Conservation (phyloP, 495 filamentous ascomycete species). For the Lasiosphaeris hirsuta region DNA sequence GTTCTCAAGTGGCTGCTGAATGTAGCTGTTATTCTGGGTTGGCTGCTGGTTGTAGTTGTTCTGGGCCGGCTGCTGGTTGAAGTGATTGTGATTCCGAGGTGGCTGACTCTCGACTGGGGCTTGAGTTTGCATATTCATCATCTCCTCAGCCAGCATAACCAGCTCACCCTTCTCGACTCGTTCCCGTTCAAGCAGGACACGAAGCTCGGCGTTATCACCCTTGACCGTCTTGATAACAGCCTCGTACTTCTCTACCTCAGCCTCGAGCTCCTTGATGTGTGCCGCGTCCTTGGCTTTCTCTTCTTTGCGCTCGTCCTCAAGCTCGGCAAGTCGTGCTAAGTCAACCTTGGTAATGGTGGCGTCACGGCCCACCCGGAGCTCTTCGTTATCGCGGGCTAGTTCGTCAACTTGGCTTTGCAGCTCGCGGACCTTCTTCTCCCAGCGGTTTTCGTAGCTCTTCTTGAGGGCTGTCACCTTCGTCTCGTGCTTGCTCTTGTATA, state of each 20-base stretch:
- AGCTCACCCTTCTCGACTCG: constrained; percentile 90
- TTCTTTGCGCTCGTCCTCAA: constrained; percentile 47
- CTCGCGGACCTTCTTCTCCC: constrained; percentile 78
- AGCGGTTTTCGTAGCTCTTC: constrained; percentile 86
- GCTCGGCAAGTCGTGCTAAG: constrained; percentile 42
- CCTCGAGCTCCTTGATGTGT: constrained; percentile 57
- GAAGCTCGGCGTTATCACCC: constrained; percentile 60
- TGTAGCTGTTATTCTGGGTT: not conserved
- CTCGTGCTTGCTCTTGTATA: constrained; percentile 98
- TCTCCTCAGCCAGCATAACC: constrained; percentile 87
- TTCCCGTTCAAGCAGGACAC: constrained; percentile 67
- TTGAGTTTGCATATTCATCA: constrained; percentile 58
- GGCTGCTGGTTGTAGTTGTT: not conserved
- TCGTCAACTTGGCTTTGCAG: constrained; percentile 67
- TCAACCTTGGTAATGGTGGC: constrained; percentile 59
- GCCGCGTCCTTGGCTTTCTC: constrained; percentile 49
- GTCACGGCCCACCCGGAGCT: constrained; percentile 61
- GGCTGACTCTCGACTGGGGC: not conserved
- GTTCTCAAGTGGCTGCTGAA: not conserved
- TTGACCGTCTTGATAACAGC: constrained; percentile 64
- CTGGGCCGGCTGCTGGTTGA: too few species aligned
- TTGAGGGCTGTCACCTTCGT: constrained; percentile 90
- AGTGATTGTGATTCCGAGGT: too few species aligned
- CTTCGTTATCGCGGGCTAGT: constrained; percentile 68
- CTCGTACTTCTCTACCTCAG: constrained; percentile 66